Evolutionary conservation across 2,329 filamentous ascomycete genomes (phyloP), one percentile per base, ranked within the genome.

Genomic region (Talaromyces sp.): DNA sequence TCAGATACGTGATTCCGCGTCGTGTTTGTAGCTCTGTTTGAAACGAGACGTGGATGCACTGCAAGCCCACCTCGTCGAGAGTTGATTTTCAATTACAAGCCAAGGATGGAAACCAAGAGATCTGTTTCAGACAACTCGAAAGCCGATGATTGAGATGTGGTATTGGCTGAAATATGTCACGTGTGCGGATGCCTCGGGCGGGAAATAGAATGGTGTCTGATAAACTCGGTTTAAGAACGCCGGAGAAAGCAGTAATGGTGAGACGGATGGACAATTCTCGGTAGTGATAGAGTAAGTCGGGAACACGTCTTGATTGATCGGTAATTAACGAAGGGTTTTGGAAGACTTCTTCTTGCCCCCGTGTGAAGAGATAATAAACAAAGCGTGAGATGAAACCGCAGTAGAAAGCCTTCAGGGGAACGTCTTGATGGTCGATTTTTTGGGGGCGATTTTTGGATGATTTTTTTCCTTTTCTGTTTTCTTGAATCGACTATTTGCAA

Each of bases 51-150:
- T 28, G 60, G 67, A 72, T 76, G 74, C 74, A 72, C 74, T 75
- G 74, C 74, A 76, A 67, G 69, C 71, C 73, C 68, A 63, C 67
- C 62, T 61, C 54, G 64, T 67, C 67, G 66, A 66, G 67, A 57
- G 54, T 42, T 37, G 35, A 9, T 61, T 21, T 66, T 69, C 64
- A 64, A 69, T 65, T 65, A 54, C n/a, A 60, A 37, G 63, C 63
- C 61, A 65, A 67, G 63, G 40, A 55, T 63, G 61, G 62, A 66
- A 60, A 61, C n/a, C 14, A 23, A 12, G 23, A 35, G 40, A 28
- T 48, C 50, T 35, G 14, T 54, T 28, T 52, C 48, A 54, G 14
- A 21, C 28, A 54, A 35, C 5, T 54, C 9, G 50, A 33, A 37
- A 54, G 28, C 18, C 5, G 31, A 54, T 54, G 21, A 46, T 44